Base-by-base conservation (phyloP, 1,284 basidiomycete species). In the Ustilago vetiveriae region DNA sequence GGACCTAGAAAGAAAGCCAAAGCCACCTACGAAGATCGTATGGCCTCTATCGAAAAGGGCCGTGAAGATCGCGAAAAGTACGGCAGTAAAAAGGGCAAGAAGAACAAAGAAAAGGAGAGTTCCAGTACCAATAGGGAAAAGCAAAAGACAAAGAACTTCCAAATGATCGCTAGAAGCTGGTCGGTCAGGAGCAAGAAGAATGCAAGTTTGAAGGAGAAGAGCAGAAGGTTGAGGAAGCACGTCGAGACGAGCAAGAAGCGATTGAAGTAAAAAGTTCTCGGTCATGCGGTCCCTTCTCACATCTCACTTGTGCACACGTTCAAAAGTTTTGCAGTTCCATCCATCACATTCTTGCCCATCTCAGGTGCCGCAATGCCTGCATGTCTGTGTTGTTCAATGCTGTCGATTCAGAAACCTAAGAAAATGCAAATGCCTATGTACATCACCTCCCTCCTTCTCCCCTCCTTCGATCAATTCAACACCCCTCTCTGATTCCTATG, bases 41-140 rank as follows among this genome's bases (percentile, higher is more conserved):
- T 98, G 84, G 94, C 91, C 3, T 90, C 89, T 16, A 92, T 98
- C 73, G 88, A 90, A 79, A 90, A 92, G 82, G 95, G 95, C 1
- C 87, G 95, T 27, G 94, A 98, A 83, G 96, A 93, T 0, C 87
- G 96, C 46, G 94, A 96, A 79, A 98, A 97, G 85, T 99, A 90
- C 80, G 92, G 92, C 24, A 72, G 68, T 42, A 75, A 75, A 26
- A 81, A 81, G 59, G 81, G 81, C 22, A 78, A 81, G 66, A 81
- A 80, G 67, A 76, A 80, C 52, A 78, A 78, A 50, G 74, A 75
- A n/a, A 72, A 66, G 43, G 70, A 72, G 14, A 74, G 71, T 30
- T 74, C 70, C 16, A 54, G 60, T 14, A 82, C 78, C 8, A 80
- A 82, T 40, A 24, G 71, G 22, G 71, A 80, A 41, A 81, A 80